Base-by-base conservation (phyloP, 495 filamentous ascomycete genomes). In the Daldinia bambusicola region DNA sequence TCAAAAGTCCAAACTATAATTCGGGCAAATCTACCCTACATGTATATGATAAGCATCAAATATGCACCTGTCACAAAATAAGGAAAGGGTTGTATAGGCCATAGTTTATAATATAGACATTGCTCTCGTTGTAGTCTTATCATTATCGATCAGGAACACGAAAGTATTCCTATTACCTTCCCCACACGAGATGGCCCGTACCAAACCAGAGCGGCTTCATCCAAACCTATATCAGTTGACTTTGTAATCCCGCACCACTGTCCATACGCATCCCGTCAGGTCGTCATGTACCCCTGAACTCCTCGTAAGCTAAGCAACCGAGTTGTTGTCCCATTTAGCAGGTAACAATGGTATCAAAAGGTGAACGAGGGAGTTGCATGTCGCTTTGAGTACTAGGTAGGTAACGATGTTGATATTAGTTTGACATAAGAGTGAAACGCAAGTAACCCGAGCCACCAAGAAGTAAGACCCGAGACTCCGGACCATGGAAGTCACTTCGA, bases 381-480 rank as follows among this genome's bases (percentile, higher is more conserved):
- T 61, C 41, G 51, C 34, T 51, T 51, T 2, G 32, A 30, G 37
- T 38, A 26, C 26, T 26, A 22, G 31, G 20, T 32, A 2, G 40
- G 32, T 50, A 37, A 56, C 30, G 31, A 36, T n/a, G 31, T 22
- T 38, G 61, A 58, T 68, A 72, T 69, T 73, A 66, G 56, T 41
- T 62, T 37, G 38, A 51, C 34, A 16, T 41, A 41, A 26, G 13
- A 32, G 50, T 55, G 43, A 18, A 38, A 37, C 68, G 36, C 30
- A 36, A 64, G 56, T 38, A 34, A 61, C 57, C 36, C 36, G 43
- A 62, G 36, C 7, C 7, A 67, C 48, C 30, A 57, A 61, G 22
- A 41, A 63, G 31, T 1, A 34, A 38, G 34, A 16, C 34, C 26
- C 14, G 18, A 50, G 13, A 61, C 26, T 43, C 0, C 37, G 22